Evolutionary conservation across 106 monocot species (phyloP), one percentile per base, ranked within the genome.

Genomic region (Hemerocallis citrina): DNA sequence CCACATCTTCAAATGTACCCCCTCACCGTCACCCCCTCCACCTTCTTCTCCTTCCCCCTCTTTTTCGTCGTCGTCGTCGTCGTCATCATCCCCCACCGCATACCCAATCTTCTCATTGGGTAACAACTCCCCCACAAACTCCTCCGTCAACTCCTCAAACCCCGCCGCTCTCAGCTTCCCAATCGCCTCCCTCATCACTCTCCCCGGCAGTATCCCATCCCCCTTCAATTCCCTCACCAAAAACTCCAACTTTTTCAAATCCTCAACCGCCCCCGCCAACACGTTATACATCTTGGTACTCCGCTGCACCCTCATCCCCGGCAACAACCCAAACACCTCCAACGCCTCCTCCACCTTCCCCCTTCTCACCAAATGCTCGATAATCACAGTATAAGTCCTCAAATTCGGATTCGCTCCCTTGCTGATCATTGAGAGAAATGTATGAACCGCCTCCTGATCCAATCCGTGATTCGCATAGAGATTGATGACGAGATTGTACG

Each of bases 381-480:
- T 86, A 61, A 94, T 62, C 27, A 83, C 64, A 9, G 86, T 89
- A 62, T 80, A 94, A 29, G 94, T 94, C 19, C 94, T 72, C 21
- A 89, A 81, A 52, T 89, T 94, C 15, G 94, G 94, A 35, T 50
- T 62, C 2, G 78, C 83, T 25, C 94, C 94, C 3, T 89, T 80
- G 8, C 32, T 34, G 41, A 94, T 40, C 77, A 94, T 71, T 34
- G 42, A 64, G 31, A 13, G 24, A 62, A 94, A 83, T 33, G 61
- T 54, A 9, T 52, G 50, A 7, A 83, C 67, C n/a, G 89, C 94
- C 20, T 71, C 66, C 9, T 54, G 31, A 50, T 89, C 77, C 20
- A 19, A 30, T 31, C 72, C 60, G 11, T 32, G 39, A 8, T 67
- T 27, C 20, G 69, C 69, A 69, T 83, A 46, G 67, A 89, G 80